Conservation (phyloP, 768 basidiomycete genomes). For the Tricholoma flavovirens region DNA sequence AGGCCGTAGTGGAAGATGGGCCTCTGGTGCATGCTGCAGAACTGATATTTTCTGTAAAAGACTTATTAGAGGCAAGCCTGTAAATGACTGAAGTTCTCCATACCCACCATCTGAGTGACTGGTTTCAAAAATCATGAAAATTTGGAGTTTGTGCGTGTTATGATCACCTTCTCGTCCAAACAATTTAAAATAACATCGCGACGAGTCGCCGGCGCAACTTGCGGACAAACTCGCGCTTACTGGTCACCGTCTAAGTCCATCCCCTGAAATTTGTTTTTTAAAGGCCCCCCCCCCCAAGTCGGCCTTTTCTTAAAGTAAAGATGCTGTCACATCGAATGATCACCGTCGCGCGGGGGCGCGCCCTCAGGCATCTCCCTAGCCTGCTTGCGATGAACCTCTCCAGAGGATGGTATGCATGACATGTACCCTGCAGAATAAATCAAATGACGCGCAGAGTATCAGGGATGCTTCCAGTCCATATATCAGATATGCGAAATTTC, state of each 20-base stretch:
- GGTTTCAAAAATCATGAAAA: too few relatives aligned
- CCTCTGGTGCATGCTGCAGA: constrained; percentile 74
- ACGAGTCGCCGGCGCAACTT: too few relatives aligned
- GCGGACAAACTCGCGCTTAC: not conserved
- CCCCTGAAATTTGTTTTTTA: not conserved
- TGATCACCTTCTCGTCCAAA: constrained; percentile 7
- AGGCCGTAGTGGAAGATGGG: constrained; percentile 65
- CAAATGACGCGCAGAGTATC: constrained; percentile 7
- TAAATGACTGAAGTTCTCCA: too few relatives aligned
- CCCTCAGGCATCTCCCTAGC: constrained; percentile 31
- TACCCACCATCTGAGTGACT: constrained; percentile 1
- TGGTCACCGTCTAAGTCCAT: not conserved
- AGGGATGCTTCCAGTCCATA: constrained; percentile 45
- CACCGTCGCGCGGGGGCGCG: constrained; percentile 57
- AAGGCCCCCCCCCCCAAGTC: not conserved
- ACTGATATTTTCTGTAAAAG: constrained; percentile 72
- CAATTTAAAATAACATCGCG: constrained; percentile 19
- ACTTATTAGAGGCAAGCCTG: not conserved
- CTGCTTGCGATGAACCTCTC: constrained; percentile 29
- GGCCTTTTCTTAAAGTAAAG: constrained; percentile 2
- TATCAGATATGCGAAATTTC: constrained; percentile 56
- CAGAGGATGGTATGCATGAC: constrained; percentile 40
- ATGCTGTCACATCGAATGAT: constrained; percentile 74
- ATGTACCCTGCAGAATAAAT: constrained; percentile 7
- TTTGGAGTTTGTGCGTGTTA: too few relatives aligned